Evolutionary conservation across 208 protist species (phyloP), one percentile per base, ranked within the genome.

Genomic region (Leishmania braziliensis): DNA sequence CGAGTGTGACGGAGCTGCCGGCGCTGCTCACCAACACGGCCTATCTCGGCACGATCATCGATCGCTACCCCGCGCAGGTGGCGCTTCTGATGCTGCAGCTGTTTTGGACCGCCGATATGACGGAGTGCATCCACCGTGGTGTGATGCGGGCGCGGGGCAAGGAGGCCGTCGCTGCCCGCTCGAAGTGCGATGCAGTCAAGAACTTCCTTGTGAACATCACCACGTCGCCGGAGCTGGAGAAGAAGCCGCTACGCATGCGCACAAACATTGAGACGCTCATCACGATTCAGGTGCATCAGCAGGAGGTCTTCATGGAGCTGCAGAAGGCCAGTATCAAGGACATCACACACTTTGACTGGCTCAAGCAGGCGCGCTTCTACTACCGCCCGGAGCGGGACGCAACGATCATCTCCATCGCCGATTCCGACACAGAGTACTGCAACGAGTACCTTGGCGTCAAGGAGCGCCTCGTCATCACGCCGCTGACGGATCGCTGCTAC

Each of bases 221-320:
- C 46, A 96, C 92, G 12, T 96, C 94, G 53, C 91, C 93, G 14
- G 95, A 97, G 78, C 88, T 96, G 50, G 93, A 96, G 88, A 88
- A 92, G 76, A 92, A 97, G 77, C 92, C 97, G 75, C 82, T 89
- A 69, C 91, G 97, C 60, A 95, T 98, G 88, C 91, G 97, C 66
- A 98, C 96, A n/a, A 98, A 98, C 86, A 88, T 99, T 73, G 96
- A 99, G 92, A 98, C 96, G 43, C 95, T 99, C 85, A 98, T 98
- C 82, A 98, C 96, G 20, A 98, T 99, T 83, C 96, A 99, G 87
- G 96, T 98, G 75, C 96, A 98, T 88, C 97, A 98, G 87, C 91
- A 97, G 85, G 97, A 99, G 86, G 95, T 98, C 58, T 99, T 98
- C 85, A 97, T 96, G 80, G 95, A 98, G 56, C 87, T 97, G 77